Base-by-base conservation (phyloP, 768 basidiomycete species). In the Tylopilus rubrobrunneus region DNA sequence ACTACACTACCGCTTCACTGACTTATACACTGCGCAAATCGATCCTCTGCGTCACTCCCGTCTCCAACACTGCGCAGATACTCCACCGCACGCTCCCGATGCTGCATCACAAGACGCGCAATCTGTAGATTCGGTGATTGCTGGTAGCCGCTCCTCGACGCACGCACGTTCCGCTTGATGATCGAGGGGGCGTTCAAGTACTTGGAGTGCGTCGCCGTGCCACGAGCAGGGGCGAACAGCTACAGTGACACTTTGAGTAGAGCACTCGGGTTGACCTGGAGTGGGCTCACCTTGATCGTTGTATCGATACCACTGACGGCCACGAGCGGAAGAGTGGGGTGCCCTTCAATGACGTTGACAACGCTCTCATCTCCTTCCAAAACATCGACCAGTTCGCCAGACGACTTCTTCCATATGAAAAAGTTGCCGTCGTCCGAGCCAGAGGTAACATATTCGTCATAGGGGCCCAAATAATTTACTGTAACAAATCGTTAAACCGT, bases 371-470 rank as follows among this genome's bases (percentile, higher is more conserved):
- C 92, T 34, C 92, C 92, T 73, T 94, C 89, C 59, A 89, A 84
- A 43, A 96, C 83, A 14, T 87, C 89, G 50, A 83, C 80, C 10
- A 94, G 68, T 12, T 68, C 68, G 0, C 83, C 85, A 15, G 78
- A 78, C 17, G 71, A 67, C 64, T 94, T 94, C 55, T 81, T 74
- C 92, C 92, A 96, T 14, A 94, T 75, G 66, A 96, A 96, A 68
- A 88, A 85, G 64, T 89, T 85, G 1, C 89, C 89, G 58, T 93
- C 91, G 62, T 96, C 92, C 5, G 87, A 91, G 7, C 92, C 92
- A 23, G 90, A 92, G 12, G 81, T 76, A 21, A 95, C 80, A 53
- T 78, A 89, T 68, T 94, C 87, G 49, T 92, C 87, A 41, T 71
- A 70, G 7, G 86, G 84, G 0, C 92, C 92, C 37, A 94, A 71